Conservation (phyloP, 352 stramenopile species). For the Aphanomyces invadans region DNA sequence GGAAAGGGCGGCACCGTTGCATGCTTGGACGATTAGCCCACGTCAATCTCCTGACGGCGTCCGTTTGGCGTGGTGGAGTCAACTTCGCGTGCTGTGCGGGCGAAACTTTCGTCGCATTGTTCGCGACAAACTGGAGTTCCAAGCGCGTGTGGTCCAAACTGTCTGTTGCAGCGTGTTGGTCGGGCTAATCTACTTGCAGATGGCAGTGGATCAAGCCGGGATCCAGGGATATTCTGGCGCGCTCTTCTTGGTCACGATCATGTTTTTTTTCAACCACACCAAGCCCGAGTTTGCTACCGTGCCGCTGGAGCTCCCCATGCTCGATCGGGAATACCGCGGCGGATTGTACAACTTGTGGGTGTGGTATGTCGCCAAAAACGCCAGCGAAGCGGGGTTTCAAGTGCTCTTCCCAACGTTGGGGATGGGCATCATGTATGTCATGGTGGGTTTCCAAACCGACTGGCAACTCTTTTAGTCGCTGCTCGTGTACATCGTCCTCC, state of each 20-base stretch:
- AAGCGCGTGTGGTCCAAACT: slow-evolving; percentile 31
- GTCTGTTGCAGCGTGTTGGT: slow-evolving; percentile 36
- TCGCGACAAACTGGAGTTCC: slow-evolving; percentile 34
- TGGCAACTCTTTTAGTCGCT: slow-evolving; percentile 33
- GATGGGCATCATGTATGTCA: slow-evolving; percentile 34
- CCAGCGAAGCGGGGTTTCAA: slow-evolving; percentile 43
- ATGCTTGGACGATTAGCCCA: neutral
- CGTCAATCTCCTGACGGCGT: neutral
- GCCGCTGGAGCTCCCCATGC: slow-evolving; percentile 38
- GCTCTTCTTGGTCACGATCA: slow-evolving; percentile 41
- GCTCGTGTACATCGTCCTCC: slow-evolving; percentile 35
- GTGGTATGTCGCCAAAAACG: slow-evolving; percentile 48
- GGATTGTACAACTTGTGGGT: slow-evolving; percentile 33
- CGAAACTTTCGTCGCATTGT: slow-evolving; percentile 38
- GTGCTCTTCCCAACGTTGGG: slow-evolving; percentile 37
- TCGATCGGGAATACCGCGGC: slow-evolving; percentile 36
- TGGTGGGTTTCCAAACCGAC: slow-evolving; percentile 38
- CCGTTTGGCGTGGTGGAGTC: neutral
- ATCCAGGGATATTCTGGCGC: slow-evolving; percentile 41
- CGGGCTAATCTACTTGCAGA: slow-evolving; percentile 41
- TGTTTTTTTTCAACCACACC: slow-evolving; percentile 37
- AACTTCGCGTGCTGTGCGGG: slow-evolving; percentile 36
- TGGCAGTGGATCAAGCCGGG: slow-evolving; percentile 33
- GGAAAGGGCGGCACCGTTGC: neutral
- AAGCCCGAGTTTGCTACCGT: slow-evolving; percentile 35